Base-by-base conservation (phyloP, 1,284 basidiomycete genomes). In the Coniferiporia sulphurascens region DNA sequence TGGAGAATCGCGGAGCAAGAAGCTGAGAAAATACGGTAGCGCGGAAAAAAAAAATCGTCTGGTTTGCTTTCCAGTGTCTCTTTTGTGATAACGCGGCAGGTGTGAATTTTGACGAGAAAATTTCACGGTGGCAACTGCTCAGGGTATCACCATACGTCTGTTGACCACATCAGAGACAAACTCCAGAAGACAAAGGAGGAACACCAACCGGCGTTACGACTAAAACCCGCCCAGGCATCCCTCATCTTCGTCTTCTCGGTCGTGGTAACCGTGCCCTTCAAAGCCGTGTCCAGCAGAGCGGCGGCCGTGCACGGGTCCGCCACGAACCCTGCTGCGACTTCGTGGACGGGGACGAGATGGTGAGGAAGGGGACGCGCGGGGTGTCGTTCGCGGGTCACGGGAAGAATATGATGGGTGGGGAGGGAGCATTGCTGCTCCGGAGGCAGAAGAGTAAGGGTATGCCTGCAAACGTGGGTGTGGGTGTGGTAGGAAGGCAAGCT, bases 171-270 rank as follows among this genome's bases (percentile, higher is more conserved):
- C 27, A 27, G 27, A 27, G 27, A 27, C 2, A 27, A 3, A 5
- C 5, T 5, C 27, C 27, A 5, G 27, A 27, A 27, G 27, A 27
- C 5, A 41, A 15, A 41, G 38, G 1, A 4, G 15, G 9, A 8
- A 41, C 9, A 41, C 38, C 15, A 15, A 41, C 38, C 38, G 38
- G 15, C 38, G 38, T 10, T 15, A 41, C 38, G 38, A 58, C 36
- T 45, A 60, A 41, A 60, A 60, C n/a, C 58, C 58, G 15, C 58
- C 58, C 19, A 60, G 35, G 48, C 58, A 60, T 17, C 58, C 58
- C 44, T 60, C 58, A 35, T 60, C 58, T 3, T 6, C 36, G 15
- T 38, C 43, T 15, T 10, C 2, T 12, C 32, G 41, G 19, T 38
- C 21, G 3, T 38, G 43, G 27, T 27, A 27, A 5, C 27, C 27